Conservation (phyloP, 768 basidiomycete genomes). For the Mycena haematopus region DNA sequence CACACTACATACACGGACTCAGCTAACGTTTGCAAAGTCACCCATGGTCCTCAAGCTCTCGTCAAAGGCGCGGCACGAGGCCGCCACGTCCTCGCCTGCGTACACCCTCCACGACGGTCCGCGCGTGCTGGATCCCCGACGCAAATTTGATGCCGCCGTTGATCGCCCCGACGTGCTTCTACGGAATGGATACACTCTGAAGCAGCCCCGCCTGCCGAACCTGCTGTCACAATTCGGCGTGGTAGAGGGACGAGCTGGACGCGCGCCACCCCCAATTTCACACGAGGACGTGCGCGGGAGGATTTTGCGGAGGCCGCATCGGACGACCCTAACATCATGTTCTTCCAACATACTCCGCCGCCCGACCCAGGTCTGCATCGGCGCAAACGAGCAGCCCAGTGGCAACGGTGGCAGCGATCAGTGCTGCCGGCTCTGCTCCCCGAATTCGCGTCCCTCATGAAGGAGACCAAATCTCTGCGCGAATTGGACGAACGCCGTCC, state of each 20-base stretch:
- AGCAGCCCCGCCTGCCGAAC: not conserved
- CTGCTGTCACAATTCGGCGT: not conserved
- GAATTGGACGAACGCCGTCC: not conserved
- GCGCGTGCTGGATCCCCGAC: too few species aligned
- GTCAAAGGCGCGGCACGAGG: too few species aligned
- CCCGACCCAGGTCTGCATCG: not conserved
- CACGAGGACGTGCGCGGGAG: not conserved
- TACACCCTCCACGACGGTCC: too few species aligned
- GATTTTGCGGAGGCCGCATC: not conserved
- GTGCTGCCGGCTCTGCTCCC: not conserved
- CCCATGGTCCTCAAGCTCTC: too few species aligned
- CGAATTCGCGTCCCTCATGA: not conserved
- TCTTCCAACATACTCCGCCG: not conserved
- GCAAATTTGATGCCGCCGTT: not conserved
- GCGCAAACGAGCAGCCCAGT: constrained; percentile 6
- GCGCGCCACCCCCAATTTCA: not conserved
- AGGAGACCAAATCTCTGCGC: constrained; percentile 11
- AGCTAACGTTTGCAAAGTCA: too few species aligned
- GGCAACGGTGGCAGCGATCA: constrained; percentile 6
- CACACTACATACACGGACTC: too few species aligned
- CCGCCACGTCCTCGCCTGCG: too few species aligned
- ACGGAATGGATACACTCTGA: not conserved
- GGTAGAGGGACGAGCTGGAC: not conserved
- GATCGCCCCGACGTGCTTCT: not conserved
- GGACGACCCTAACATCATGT: not conserved